Percentiles rank a stretch among this genome's conserved stretches.
phyloP scores from a whole-genome alignment of 345 rosid species.

The Populus deltoides region DNA sequence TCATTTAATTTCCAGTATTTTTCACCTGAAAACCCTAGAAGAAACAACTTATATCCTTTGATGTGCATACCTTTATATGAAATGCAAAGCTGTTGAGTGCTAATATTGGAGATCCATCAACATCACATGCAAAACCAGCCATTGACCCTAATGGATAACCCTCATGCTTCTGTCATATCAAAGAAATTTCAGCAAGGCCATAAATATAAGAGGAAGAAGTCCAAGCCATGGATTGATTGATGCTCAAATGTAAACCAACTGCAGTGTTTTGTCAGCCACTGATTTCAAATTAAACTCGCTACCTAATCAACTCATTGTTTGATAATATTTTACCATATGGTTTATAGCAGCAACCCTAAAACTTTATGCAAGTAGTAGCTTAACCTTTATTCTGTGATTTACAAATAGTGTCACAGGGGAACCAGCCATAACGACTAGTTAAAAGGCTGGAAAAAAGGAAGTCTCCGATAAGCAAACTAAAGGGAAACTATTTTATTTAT shows the following conservation, averaged over 20 bases:
- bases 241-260: neutral
- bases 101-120: conserved; percentile 75
- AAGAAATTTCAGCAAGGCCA: conserved; percentile 5
- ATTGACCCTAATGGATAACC: conserved; percentile 87
- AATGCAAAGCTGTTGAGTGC: conserved; percentile 86
- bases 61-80: conserved; percentile 64
- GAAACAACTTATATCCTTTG: no score
- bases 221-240: neutral
- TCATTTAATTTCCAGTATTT: neutral
- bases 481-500: neutral
- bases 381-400: neutral
- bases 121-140: conserved; percentile 92
- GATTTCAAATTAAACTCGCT: neutral
- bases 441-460: no score
- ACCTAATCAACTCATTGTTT: neutral
- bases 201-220: neutral
- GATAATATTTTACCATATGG: neutral
- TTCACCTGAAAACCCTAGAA: neutral
- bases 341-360: neutral
- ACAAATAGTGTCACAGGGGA: neutral
- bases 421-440: neutral
- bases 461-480: neutral
- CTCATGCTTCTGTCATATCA: conserved; percentile 51
- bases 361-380: neutral
- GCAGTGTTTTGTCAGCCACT: neutral